Evolutionary conservation across 495 filamentous ascomycete genomes (phyloP).

Genomic region (Lophium mytilinum): DNA sequence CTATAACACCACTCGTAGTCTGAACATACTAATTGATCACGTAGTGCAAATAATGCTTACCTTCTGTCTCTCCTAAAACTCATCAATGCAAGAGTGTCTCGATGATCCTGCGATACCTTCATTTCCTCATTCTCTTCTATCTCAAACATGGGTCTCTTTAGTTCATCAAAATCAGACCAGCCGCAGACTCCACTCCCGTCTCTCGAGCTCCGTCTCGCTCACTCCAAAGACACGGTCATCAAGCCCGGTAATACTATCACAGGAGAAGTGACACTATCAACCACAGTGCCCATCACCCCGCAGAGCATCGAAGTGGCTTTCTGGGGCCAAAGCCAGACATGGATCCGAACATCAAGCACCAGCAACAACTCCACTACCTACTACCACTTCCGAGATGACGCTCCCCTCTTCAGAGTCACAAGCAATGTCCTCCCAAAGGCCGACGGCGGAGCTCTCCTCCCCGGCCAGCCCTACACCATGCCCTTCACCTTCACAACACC

Average conservation of each 20-base stretch:
- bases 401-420: slow-evolving; percentile 10
- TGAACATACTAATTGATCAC: not conserved
- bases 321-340: slow-evolving; percentile 12
- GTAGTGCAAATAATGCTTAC: not conserved
- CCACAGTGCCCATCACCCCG: slow-evolving; percentile 6
- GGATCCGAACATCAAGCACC: slow-evolving; percentile 1
- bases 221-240: slow-evolving; percentile 1
- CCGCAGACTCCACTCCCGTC: not conserved
- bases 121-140: not conserved
- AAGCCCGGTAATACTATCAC: slow-evolving; percentile 10
- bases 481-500: slow-evolving; percentile 14
- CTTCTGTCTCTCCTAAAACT: not conserved
- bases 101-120: not conserved
- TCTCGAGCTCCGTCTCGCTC: not conserved
- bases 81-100: not conserved
- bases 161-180: not conserved
- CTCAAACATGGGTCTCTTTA: slow-evolving; percentile 3
- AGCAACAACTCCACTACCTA: slow-evolving; percentile 3
- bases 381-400: slow-evolving; percentile 14
- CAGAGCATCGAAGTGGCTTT: slow-evolving; percentile 15
- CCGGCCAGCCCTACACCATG: slow-evolving; percentile 8
- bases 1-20: not conserved
- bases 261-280: slow-evolving; percentile 6
- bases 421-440: slow-evolving; percentile 5
- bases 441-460: not conserved